Conservation (phyloP, 441 rosid species). For the Lepidium campestre region DNA sequence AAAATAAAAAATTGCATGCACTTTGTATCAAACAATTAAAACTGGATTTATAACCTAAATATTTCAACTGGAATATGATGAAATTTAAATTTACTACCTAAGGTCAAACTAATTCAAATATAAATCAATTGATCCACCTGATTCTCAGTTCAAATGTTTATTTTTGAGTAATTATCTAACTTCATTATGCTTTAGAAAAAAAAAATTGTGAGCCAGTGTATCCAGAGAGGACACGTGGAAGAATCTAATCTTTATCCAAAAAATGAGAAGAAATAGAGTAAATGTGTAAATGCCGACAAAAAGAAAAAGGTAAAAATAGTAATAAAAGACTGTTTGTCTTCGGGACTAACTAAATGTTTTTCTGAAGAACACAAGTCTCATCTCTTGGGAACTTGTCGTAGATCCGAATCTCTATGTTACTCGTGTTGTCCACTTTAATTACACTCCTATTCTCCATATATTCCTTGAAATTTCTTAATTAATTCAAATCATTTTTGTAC, state of each 20-base stretch:
- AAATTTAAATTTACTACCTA: too few species aligned
- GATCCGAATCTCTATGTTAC: conserved; percentile 23
- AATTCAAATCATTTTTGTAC: background rate
- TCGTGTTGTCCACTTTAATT: conserved; percentile 7
- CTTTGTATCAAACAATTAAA: too few species aligned
- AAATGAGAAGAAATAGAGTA: conserved; percentile 5
- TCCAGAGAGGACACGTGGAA: conserved; percentile 14
- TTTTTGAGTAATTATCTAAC: background rate
- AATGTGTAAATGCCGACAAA: conserved; percentile 17
- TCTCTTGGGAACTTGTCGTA: conserved; percentile 22
- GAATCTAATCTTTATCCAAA: conserved; percentile 7
- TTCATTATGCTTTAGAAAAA: background rate
- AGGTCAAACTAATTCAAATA: too few species aligned
- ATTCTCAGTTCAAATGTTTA: too few species aligned
- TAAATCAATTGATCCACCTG: too few species aligned
- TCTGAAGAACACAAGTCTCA: conserved; percentile 7
- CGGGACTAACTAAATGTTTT: conserved; percentile 8
- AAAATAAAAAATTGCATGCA: too few species aligned
- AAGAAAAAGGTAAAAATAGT: background rate
- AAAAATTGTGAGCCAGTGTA: background rate
- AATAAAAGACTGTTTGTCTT: conserved; percentile 16
- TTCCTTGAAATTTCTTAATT: background rate
- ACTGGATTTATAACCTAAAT: too few species aligned
- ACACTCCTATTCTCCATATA: background rate
- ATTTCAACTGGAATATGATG: too few species aligned